phyloP scores from a whole-genome alignment of 2,329 filamentous ascomycete genomes.

The Leptodontidium sp. region DNA sequence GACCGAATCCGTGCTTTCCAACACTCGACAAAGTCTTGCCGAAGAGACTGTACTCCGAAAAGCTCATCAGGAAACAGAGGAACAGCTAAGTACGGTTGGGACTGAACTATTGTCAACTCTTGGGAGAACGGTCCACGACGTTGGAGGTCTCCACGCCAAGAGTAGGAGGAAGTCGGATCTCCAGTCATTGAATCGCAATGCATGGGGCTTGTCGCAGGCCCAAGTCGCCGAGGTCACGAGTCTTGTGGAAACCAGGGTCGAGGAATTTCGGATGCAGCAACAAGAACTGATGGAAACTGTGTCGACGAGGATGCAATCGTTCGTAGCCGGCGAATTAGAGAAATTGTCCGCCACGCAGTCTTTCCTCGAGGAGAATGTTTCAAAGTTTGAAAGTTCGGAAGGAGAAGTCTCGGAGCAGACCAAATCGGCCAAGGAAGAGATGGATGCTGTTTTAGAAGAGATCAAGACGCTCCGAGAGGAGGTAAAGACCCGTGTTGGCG shows the following conservation, averaged over 20 bases:
- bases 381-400: slow-evolving; percentile 72
- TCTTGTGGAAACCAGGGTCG: slow-evolving; percentile 78
- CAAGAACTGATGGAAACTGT: slow-evolving; percentile 72
- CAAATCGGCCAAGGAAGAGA: slow-evolving; percentile 76
- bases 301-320: slow-evolving; percentile 75
- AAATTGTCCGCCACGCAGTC: slow-evolving; percentile 75
- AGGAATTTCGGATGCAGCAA: slow-evolving; percentile 77
- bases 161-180: slow-evolving; percentile 85
- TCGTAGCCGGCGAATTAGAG: slow-evolving; percentile 77
- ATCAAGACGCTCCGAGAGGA: slow-evolving; percentile 90
- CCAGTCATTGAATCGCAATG: slow-evolving; percentile 78
- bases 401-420: slow-evolving; percentile 73
- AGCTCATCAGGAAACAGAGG: slow-evolving; percentile 87
- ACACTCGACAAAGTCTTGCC: slow-evolving; percentile 77
- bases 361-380: slow-evolving; percentile 74
- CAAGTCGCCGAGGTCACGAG: slow-evolving; percentile 80
- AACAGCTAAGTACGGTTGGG: slow-evolving; percentile 76
- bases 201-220: slow-evolving; percentile 79
- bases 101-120: slow-evolving; percentile 80
- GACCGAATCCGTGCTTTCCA: slow-evolving; percentile 82
- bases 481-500: slow-evolving; percentile 85
- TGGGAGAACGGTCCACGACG: slow-evolving; percentile 78
- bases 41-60: slow-evolving; percentile 83
- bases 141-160: slow-evolving; percentile 85
- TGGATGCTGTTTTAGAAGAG: slow-evolving; percentile 91